Conservation (phyloP, 2,329 filamentous ascomycete genomes). For the Neofusicoccum cordaticola region DNA sequence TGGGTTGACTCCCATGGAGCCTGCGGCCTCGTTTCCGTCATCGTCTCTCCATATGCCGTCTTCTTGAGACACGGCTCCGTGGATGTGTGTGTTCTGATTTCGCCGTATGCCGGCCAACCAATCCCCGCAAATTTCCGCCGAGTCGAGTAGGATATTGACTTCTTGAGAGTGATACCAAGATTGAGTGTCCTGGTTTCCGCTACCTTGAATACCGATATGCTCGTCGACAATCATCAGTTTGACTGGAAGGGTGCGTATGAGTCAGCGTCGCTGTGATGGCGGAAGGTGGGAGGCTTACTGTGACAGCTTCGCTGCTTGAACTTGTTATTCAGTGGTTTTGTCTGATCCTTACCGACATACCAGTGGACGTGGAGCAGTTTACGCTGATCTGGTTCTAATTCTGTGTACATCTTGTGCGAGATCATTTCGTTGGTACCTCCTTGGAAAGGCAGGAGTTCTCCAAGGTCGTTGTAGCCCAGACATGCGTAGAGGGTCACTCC, state of each 20-base stretch:
- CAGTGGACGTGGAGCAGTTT: conserved; percentile 60
- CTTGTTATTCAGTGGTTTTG: conserved; percentile 62
- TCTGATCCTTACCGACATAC: conserved; percentile 74
- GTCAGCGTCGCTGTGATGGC: background rate
- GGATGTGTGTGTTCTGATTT: conserved; percentile 65
- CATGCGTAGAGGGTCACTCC: conserved; percentile 69
- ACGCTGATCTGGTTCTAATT: conserved; percentile 51
- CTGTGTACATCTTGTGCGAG: conserved; percentile 57
- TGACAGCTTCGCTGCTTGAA: conserved; percentile 69
- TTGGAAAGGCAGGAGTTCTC: conserved; percentile 72
- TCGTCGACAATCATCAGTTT: conserved; percentile 75
- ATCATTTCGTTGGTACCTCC: conserved; percentile 74
- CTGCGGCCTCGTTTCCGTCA: conserved; percentile 38
- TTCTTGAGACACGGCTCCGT: conserved; percentile 51
- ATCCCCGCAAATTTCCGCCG: conserved; percentile 54
- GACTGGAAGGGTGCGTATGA: conserved; percentile 33
- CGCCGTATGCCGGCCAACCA: conserved; percentile 62
- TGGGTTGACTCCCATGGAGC: conserved; percentile 46
- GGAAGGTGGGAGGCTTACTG: conserved; percentile 25
- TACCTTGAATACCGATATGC: conserved; percentile 67
- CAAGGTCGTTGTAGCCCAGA: conserved; percentile 75
- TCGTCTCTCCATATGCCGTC: conserved; percentile 51
- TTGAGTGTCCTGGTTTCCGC: conserved; percentile 78
- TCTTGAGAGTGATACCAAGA: conserved; percentile 77
- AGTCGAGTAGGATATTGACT: conserved; percentile 73